A percentile compares a stretch with the other conserved stretches of the same genome.
Conservation (phyloP, 192 early-diverging fungal genomes). For the Obelidium mucronatum region DNA sequence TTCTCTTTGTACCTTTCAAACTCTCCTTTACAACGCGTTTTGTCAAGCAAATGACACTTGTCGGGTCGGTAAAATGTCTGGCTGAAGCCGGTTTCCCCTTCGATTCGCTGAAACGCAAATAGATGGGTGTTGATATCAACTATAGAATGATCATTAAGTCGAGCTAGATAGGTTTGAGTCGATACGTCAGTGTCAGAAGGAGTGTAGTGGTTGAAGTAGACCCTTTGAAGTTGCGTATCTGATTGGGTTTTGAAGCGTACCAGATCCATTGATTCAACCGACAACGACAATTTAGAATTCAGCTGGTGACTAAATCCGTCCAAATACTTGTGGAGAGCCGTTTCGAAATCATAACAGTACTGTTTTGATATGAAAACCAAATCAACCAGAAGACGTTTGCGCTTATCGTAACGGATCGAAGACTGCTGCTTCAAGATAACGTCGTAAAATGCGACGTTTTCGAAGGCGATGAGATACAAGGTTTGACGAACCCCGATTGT, state of each 20-base stretch:
- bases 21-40: background rate
- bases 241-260: background rate
- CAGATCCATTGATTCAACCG: background rate
- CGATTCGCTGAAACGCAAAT: background rate
- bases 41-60: background rate
- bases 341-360: background rate
- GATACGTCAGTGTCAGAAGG: background rate
- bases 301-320: background rate
- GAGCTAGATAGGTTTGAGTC: background rate
- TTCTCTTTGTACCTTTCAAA: background rate
- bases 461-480: background rate
- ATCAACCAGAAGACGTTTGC: background rate
- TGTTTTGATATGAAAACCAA: background rate
- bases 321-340: background rate
- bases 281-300: background rate
- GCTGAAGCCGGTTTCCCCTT: background rate
- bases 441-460: constrained; percentile 1
- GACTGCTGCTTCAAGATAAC: background rate
- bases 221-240: background rate
- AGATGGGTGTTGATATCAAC: background rate
- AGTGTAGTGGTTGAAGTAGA: background rate
- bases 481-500: background rate
- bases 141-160: background rate
- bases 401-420: background rate
- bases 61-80: background rate